phyloP scores from a whole-genome alignment of 2,329 filamentous ascomycete genomes.

The Torrubiellomyces zombiae region DNA sequence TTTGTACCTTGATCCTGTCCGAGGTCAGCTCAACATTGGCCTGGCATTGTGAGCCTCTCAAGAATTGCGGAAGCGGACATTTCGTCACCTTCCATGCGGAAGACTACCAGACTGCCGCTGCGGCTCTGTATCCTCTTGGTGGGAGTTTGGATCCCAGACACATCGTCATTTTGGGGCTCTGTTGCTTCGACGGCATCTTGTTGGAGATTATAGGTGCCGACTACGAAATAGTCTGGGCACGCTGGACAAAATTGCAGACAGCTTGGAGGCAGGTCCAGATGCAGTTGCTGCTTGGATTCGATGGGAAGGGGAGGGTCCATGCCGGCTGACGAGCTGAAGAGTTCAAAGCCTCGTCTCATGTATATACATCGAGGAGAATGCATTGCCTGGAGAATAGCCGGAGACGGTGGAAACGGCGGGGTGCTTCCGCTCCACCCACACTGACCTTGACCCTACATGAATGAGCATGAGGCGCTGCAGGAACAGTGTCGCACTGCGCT shows the following conservation, averaged over 20 bases:
- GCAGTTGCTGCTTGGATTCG: slow-evolving; percentile 29
- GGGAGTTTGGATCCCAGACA: too few species aligned
- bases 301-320: slow-evolving; percentile 13
- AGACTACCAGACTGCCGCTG: slow-evolving; percentile 58
- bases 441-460: too few species aligned
- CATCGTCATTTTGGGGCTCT: slow-evolving; percentile 9
- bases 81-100: slow-evolving; percentile 31
- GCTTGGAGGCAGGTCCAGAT: slow-evolving; percentile 53
- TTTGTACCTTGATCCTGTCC: slow-evolving; percentile 29
- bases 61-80: slow-evolving; percentile 36
- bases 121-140: slow-evolving; percentile 38
- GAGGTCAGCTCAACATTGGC: too few species aligned
- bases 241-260: slow-evolving; percentile 59
- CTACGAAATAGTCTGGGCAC: slow-evolving; percentile 48
- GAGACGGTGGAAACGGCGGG: too few species aligned
- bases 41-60: too few species aligned
- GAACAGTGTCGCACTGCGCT: too few species aligned
- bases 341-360: too few species aligned
- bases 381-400: too few species aligned
- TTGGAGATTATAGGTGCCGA: slow-evolving; percentile 74
- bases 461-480: too few species aligned
- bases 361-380: too few species aligned
- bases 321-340: background rate
- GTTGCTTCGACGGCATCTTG: slow-evolving; percentile 17
- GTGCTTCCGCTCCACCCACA: too few species aligned